These are phyloP conservation scores for Leccinum disarticulatum DNA, from an alignment of 768 basidiomycete species.

Conservation along the genomic window DNA sequence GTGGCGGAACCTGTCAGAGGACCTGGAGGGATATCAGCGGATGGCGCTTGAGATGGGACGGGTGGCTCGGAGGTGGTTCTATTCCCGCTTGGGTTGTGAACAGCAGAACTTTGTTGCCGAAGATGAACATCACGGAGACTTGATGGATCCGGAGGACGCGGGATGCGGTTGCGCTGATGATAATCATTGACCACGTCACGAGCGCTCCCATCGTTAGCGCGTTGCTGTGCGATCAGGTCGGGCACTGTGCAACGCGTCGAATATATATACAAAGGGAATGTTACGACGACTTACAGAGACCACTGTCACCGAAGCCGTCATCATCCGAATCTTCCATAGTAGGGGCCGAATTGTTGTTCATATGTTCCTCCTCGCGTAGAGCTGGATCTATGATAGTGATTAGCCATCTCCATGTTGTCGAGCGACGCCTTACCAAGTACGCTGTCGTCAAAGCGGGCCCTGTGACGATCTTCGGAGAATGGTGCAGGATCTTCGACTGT, in stretches of 20 bases:
- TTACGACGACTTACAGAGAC: background rate
- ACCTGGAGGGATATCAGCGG: background rate
- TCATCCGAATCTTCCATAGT: too few species aligned
- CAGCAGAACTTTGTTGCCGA: background rate
- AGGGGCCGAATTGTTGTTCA: too few species aligned
- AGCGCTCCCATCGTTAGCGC: background rate
- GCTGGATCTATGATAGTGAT: too few species aligned
- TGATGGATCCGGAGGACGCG: background rate
- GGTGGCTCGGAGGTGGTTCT: background rate
- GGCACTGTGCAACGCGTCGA: background rate
- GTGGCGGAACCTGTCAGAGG: background rate
- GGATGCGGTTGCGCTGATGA: background rate
- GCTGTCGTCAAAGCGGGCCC: too few species aligned
- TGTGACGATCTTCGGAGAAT: background rate
- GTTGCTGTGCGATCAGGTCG: background rate
- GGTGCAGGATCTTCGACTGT: background rate
- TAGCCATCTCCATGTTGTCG: too few species aligned
- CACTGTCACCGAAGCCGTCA: too few species aligned
- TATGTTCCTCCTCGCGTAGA: too few species aligned
- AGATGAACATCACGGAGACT: background rate
- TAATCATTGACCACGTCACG: background rate
- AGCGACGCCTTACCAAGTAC: too few species aligned
- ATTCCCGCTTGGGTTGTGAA: too few species aligned
- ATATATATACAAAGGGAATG: too few species aligned
- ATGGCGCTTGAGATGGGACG: background rate